Evolutionary conservation across 2,329 filamentous ascomycete genomes (phyloP), one percentile per base, ranked within the genome.

Genomic region (Corynespora cassiicola): DNA sequence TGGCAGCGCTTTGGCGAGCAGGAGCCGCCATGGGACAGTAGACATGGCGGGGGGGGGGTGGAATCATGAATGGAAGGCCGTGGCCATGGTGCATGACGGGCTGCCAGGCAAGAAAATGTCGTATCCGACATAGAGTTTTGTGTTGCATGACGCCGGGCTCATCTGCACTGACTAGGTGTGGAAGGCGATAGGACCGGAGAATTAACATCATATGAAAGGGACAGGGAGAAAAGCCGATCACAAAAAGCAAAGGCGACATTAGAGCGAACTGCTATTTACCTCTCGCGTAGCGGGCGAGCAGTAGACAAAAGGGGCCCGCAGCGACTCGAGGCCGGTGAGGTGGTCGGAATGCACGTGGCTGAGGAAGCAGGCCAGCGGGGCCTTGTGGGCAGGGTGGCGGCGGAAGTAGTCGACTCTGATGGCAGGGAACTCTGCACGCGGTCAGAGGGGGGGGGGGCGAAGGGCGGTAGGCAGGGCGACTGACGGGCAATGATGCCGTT

Each of bases 271-370:
- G 31, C 31, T 23, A 42, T 36, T 54, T 59, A 77, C 84, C 65
- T 90, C 86, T 48, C 81, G 81, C 0, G 91, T 96, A 0, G 88
- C 87, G 0, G 86, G 78, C 1, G 91, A 96, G 70, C 90, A 96
- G 68, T 96, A 96, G 14, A 97, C 82, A 58, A 96, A 96, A 0
- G 89, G 87, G 18, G 87, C 82, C 29, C 83, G 80, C 36, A 91
- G 77, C 9, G 77, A 81, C 54, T 95, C 90, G 2, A 96, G 77
- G 0, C 92, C 91, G 22, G 79, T 78, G 1, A 96, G 78, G 68
- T 96, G 92, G 56, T 96, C 91, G 49, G 87, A 95, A 63, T 96
- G 92, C 2, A 95, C 84, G 78, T 97, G 92, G 66, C 88, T 95
- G 17, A 97, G 76, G 61, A 97, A 96, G 65, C 87, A 94, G 11